phyloP scores from a whole-genome alignment of 805 yeast species.

The Wickerhamiella nectarea region DNA sequence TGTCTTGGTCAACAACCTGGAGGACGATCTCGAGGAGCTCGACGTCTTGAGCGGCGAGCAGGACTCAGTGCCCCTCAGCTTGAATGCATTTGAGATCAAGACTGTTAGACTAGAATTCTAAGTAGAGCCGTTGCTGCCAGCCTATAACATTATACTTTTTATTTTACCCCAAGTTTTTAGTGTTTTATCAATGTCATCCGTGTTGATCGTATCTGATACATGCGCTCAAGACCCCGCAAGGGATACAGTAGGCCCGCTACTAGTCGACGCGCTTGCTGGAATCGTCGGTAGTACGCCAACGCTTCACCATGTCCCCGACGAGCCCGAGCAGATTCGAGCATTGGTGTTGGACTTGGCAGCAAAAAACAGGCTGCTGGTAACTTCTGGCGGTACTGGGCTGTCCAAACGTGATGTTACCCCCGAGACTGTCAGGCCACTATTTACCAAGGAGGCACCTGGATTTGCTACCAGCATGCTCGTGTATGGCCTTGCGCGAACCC shows the following conservation, averaged over 20 bases:
- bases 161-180: not conserved
- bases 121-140: not conserved
- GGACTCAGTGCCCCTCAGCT: slow-evolving; percentile 26
- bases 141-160: not conserved
- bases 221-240: slow-evolving; percentile 24
- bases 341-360: slow-evolving; percentile 23
- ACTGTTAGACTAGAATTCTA: slow-evolving; percentile 36
- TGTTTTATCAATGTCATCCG: slow-evolving; percentile 17
- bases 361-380: slow-evolving; percentile 26
- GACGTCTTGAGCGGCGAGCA: slow-evolving; percentile 18
- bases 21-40: slow-evolving; percentile 28
- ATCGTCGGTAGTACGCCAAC: slow-evolving; percentile 11
- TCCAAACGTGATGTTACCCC: slow-evolving; percentile 35
- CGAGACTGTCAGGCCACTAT: slow-evolving; percentile 34
- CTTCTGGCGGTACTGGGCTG: slow-evolving; percentile 45
- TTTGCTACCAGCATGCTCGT: slow-evolving; percentile 35
- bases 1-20: slow-evolving; percentile 32
- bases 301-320: slow-evolving; percentile 29
- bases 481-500: slow-evolving; percentile 33
- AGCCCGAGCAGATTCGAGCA: slow-evolving; percentile 24
- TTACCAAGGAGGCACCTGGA: slow-evolving; percentile 37
- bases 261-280: slow-evolving; percentile 16
- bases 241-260: slow-evolving; percentile 27
- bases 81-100: slow-evolving; percentile 72
- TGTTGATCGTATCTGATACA: slow-evolving; percentile 33